phyloP scores from a whole-genome alignment of 192 early-diverging fungal genomes.

The Coemansia sp. region DNA sequence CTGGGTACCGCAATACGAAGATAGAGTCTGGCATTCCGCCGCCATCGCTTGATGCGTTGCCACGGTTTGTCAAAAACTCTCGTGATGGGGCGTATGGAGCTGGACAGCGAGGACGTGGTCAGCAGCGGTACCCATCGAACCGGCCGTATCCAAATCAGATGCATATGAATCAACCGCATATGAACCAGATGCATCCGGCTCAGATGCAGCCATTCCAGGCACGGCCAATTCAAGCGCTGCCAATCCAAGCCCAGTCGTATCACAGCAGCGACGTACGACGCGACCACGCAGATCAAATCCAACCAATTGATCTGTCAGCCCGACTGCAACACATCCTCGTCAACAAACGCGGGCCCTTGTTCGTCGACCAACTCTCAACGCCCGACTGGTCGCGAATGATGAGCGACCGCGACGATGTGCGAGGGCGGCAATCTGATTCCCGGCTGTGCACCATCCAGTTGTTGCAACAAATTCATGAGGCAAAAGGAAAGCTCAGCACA shows the following conservation, averaged over 20 bases:
- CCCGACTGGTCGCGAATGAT: conserved; percentile 45
- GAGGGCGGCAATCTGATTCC: conserved; percentile 20
- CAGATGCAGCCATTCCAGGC: not conserved
- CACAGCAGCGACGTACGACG: not conserved
- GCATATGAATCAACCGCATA: not conserved
- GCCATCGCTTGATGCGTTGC: conserved; percentile 24
- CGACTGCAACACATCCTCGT: not conserved
- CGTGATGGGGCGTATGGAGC: not conserved
- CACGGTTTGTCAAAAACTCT: not conserved
- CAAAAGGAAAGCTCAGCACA: conserved; percentile 1
- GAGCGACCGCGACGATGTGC: conserved; percentile 25
- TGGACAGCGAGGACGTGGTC: not conserved
- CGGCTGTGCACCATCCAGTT: conserved; percentile 20
- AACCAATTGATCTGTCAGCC: not conserved
- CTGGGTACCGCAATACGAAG: conserved; percentile 21
- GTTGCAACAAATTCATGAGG: conserved; percentile 8
- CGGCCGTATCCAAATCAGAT: conserved; percentile 10
- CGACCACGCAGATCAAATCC: not conserved
- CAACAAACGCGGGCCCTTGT: conserved; percentile 9
- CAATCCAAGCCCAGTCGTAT: not conserved
- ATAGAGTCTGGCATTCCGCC: conserved; percentile 24
- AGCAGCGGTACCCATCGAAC: not conserved
- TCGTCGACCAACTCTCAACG: conserved; percentile 20
- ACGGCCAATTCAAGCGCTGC: not conserved
- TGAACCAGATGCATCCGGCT: not conserved